Base-by-base conservation (phyloP, 306 rosid genomes). In the Hippophae rhamnoides region DNA sequence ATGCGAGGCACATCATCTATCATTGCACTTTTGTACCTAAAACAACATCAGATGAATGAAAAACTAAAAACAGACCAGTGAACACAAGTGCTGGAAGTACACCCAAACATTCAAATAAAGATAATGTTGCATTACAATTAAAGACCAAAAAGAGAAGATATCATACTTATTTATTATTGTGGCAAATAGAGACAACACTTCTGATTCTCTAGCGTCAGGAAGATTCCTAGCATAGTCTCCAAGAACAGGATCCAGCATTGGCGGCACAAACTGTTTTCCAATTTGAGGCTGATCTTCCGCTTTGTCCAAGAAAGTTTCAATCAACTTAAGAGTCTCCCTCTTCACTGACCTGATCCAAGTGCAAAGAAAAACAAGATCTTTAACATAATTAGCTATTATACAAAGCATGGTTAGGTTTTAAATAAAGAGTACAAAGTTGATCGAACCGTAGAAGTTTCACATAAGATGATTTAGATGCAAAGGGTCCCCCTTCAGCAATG, bases 161-260 rank as follows among this genome's bases (percentile, higher is more conserved):
- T 18, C 76, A 56, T 92, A 92, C 99, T 88, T 92, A 60, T 92
- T 88, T 44, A 92, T 76, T 27, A 92, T 92, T 44, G 99, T 92
- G 47, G 99, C 99, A 88, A 92, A 92, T 60, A 92, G 95, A 38
- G 99, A 93, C 63, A 93, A 68, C 62, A 93, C 99, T 79, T 93
- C 99, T 0, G 99, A 88, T 68, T 93, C 99, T 71, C 99, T 83
- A 25, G 99, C 99, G 78, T 93, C 99, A 56, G 99, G 97, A 68
- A 88, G 83, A 82, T 93, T 93, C 78, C 99, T 82, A 31, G 97
- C 89, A 52, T 93, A 93, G 75, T 93, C 99, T 63, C 89, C 93
- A 7, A 93, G 89, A 54, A 93, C 95, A 9, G 97, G 97, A 82
- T 93, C 99, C 94, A 93, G 78, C 99, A 93, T 93, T 3, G 99